Evolutionary conservation across 352 stramenopile species (phyloP).

Genomic region (Phytophthora rubi): DNA sequence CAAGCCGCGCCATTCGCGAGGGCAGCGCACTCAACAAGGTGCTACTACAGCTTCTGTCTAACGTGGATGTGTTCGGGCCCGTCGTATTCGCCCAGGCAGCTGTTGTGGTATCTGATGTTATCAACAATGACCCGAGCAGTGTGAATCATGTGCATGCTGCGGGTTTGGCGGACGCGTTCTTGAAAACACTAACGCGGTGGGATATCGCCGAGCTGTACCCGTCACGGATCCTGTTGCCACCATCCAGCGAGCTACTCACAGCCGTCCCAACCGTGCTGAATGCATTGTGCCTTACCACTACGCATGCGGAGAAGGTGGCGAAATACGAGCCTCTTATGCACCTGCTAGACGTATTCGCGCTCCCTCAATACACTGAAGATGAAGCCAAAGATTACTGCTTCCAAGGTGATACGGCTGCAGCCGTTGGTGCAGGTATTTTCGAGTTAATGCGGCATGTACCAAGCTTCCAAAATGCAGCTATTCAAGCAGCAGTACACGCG

Average conservation of each 20-base stretch:
- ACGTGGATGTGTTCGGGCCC: slow-evolving; percentile 92
- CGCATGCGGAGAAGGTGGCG: slow-evolving; percentile 90
- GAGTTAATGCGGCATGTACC: slow-evolving; percentile 97
- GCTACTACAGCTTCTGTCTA: slow-evolving; percentile 89
- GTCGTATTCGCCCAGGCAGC: slow-evolving; percentile 92
- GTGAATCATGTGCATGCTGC: slow-evolving; percentile 94
- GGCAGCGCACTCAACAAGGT: slow-evolving; percentile 88
- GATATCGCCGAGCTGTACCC: slow-evolving; percentile 67
- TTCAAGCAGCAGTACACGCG: slow-evolving; percentile 90
- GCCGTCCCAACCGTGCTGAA: slow-evolving; percentile 94
- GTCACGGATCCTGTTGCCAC: slow-evolving; percentile 62
- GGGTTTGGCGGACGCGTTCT: slow-evolving; percentile 93
- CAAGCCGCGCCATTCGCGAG: slow-evolving; percentile 88
- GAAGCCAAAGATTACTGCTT: slow-evolving; percentile 88
- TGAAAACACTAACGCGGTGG: slow-evolving; percentile 91
- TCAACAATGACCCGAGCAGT: slow-evolving; percentile 96
- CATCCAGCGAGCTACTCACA: slow-evolving; percentile 95
- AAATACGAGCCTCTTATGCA: slow-evolving; percentile 92
- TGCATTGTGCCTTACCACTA: slow-evolving; percentile 93
- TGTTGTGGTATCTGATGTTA: slow-evolving; percentile 95
- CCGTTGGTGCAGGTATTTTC: slow-evolving; percentile 94
- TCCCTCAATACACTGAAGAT: slow-evolving; percentile 87
- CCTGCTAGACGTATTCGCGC: slow-evolving; percentile 91
- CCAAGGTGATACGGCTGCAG: slow-evolving; percentile 92
- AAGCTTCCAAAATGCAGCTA: slow-evolving; percentile 82